Conservation (phyloP, 352 stramenopile species). For the Pythium aphanidermatum region DNA sequence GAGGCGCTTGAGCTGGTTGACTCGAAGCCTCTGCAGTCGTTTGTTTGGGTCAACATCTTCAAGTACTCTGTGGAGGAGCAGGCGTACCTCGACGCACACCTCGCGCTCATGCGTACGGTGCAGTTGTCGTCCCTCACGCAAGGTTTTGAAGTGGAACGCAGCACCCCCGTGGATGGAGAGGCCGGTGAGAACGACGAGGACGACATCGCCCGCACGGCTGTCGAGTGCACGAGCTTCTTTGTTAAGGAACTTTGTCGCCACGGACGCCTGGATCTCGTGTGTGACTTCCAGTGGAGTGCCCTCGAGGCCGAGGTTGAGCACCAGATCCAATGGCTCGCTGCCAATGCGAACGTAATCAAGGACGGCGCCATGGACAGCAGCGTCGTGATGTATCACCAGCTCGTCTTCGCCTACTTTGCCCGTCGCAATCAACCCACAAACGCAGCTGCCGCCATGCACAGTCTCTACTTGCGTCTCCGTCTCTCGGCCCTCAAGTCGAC, state of each 20-base stretch:
- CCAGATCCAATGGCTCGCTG: slow-evolving; percentile 67
- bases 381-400: slow-evolving; percentile 53
- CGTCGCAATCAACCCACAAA: slow-evolving; percentile 58
- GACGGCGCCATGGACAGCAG: slow-evolving; percentile 32
- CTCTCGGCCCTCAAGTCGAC: slow-evolving; percentile 33
- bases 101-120: slow-evolving; percentile 66
- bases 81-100: slow-evolving; percentile 53
- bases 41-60: slow-evolving; percentile 81
- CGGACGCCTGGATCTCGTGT: slow-evolving; percentile 59
- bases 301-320: slow-evolving; percentile 59
- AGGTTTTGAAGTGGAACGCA: slow-evolving; percentile 4
- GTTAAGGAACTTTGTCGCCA: slow-evolving; percentile 70
- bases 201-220: slow-evolving; percentile 28
- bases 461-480: slow-evolving; percentile 42
- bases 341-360: slow-evolving; percentile 49
- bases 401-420: slow-evolving; percentile 68
- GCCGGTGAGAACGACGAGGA: slow-evolving; percentile 6
- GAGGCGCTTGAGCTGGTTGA: slow-evolving; percentile 37
- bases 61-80: slow-evolving; percentile 69
- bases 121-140: slow-evolving; percentile 29
- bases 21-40: slow-evolving; percentile 44
- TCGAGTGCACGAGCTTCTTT: slow-evolving; percentile 66
- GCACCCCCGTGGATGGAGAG: slow-evolving; percentile 3
- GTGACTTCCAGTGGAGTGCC: slow-evolving; percentile 62
- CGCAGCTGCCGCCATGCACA: slow-evolving; percentile 52